Percentiles rank a stretch among this genome's conserved stretches.
These are phyloP conservation scores for Rhizophagus clarus DNA, from an alignment of 192 early-diverging fungal species.

Conservation along the genomic window DNA sequence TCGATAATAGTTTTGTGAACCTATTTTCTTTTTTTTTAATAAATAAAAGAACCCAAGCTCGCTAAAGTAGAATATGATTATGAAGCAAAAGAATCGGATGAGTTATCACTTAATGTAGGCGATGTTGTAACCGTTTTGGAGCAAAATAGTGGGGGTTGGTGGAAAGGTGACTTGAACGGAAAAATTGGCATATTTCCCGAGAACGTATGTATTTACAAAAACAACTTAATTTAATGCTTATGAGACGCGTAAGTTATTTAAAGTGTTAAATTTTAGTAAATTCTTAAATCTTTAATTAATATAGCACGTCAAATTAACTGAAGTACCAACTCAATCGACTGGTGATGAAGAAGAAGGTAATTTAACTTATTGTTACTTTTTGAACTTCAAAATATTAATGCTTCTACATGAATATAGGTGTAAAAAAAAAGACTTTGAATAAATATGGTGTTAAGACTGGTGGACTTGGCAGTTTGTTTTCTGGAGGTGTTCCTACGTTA, in stretches of 20 bases:
- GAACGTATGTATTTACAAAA: conserved; percentile 43
- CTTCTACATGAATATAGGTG: background rate
- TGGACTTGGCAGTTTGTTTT: conserved; percentile 74
- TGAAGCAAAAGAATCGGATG: conserved; percentile 61
- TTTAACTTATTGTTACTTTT: background rate
- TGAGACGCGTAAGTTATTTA: background rate
- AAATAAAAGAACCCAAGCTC: conserved; percentile 34
- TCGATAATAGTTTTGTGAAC: background rate
- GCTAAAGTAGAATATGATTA: conserved; percentile 75
- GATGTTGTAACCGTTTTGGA: conserved; percentile 72
- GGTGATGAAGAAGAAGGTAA: conserved; percentile 14
- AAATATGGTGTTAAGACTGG: conserved; percentile 81
- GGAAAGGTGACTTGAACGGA: conserved; percentile 69
- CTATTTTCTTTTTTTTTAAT: background rate
- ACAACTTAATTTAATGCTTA: background rate
- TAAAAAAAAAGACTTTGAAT: conserved; percentile 60
- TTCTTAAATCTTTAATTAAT: background rate
- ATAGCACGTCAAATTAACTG: conserved; percentile 46
- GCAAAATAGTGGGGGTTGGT: conserved; percentile 64
- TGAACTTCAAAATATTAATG: background rate
- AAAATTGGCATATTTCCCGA: conserved; percentile 69
- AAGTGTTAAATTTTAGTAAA: background rate
- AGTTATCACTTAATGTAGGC: conserved; percentile 65
- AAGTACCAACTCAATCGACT: conserved; percentile 31
- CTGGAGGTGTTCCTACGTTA: conserved; percentile 72